Conservation (phyloP, 2,329 filamentous ascomycete species). For the Xylaria sp. region DNA sequence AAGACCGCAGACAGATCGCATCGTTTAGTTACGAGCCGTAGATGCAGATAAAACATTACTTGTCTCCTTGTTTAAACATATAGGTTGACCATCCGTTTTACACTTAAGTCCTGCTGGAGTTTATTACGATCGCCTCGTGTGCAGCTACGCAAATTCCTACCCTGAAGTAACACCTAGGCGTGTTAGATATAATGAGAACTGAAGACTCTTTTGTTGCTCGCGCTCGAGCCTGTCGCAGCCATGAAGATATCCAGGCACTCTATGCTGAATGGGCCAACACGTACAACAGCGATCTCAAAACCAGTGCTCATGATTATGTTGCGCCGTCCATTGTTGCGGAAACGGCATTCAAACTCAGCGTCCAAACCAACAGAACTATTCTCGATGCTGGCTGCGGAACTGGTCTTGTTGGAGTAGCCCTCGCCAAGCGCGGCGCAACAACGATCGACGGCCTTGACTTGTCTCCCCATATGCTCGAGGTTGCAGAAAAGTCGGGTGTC, state of each 20-base stretch:
- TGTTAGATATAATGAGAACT: not conserved
- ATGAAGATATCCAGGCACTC: slow-evolving; percentile 35
- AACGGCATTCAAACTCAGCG: slow-evolving; percentile 49
- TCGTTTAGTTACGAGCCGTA: no score
- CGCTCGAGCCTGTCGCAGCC: slow-evolving; percentile 18
- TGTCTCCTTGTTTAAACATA: no score
- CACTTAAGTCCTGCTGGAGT: no score
- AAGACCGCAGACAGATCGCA: no score
- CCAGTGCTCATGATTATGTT: slow-evolving; percentile 53
- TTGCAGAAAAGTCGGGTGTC: slow-evolving; percentile 59
- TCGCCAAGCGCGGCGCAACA: slow-evolving; percentile 55
- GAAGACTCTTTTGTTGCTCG: slow-evolving; percentile 17
- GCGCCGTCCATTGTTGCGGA: slow-evolving; percentile 53
- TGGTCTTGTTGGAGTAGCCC: slow-evolving; percentile 61
- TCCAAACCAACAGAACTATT: slow-evolving; percentile 44
- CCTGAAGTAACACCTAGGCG: no score
- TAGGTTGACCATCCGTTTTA: no score
- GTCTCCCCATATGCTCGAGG: slow-evolving; percentile 62
- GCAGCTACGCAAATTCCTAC: no score
- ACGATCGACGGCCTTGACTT: slow-evolving; percentile 65
- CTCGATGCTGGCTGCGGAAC: slow-evolving; percentile 68
- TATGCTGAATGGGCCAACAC: slow-evolving; percentile 53
- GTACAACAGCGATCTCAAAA: slow-evolving; percentile 51
- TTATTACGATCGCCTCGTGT: no score
- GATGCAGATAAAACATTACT: no score